Base-by-base conservation (phyloP, 116 monocot genomes). In the Thalassia testudinum region DNA sequence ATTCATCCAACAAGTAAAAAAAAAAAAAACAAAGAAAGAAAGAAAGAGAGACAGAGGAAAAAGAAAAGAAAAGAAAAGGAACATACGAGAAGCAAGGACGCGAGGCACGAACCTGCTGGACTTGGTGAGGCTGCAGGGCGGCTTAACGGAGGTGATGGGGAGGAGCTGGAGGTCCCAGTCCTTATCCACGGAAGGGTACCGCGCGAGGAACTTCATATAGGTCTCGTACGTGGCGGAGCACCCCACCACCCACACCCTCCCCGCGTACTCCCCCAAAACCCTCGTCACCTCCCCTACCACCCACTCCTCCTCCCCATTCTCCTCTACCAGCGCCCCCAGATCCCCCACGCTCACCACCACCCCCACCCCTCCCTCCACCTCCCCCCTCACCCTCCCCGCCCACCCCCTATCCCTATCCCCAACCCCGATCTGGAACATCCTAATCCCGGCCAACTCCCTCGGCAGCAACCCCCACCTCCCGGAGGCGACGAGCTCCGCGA, bases 101-200 rank as follows among this genome's bases (percentile, higher is more conserved):
- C 10, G 7, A 15, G 7, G 19, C n/a, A 50, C 17, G 2, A 7
- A 86, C 86, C 86, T 74, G 30, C 57, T 69, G 69, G 66, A 47
- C 59, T 88, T 17, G 71, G 44, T 19, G 24, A 58, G 49, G 62
- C 24, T 20, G 62, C 68, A 0, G 50, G 75, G 47, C 25, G 18
- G 58, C n/a, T 54, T 60, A 18, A 69, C 57, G 13, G 83, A 66
- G 16, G 83, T 83, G 56, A 93, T 80, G 16, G 83, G 92, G 23
- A 83, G 71, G 54, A 93, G 75, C 71, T 86, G 83, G 42, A 93
- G 62, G 51, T 93, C 77, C 92, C 83, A 93, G 34, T 78, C 87
- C 48, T 75, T 87, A 47, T 87, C 87, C 16, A 93, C 63, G 25
- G 75, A 61, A 0, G 92, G 92, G 42, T 73, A 71, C 47, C 50